Base-by-base conservation (phyloP, 768 basidiomycete genomes). In the Termitomyces sp. region DNA sequence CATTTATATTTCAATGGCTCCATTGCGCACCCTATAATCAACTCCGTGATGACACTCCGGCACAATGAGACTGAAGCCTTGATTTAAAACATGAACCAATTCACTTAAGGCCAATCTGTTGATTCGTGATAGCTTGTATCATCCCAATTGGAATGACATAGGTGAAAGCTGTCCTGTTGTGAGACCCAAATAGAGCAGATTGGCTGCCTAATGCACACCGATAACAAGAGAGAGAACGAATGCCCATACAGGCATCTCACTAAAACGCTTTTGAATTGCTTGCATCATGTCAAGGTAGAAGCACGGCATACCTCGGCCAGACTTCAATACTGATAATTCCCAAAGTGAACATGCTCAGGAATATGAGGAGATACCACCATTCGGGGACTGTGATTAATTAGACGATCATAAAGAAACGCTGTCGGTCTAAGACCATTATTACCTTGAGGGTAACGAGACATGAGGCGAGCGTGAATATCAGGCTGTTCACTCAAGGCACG, bases 381-480 rank as follows among this genome's bases (percentile, higher is more conserved):
- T 91, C 81, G 1, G 90, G 90, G 21, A 92, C 76, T 59, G 51
- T 4, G 3, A 22, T 17, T 21, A 5, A 22, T 17, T 21, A 57
- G 24, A 8, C n/a, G 10, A 24, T 12, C 14, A 32, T 28, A 1
- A 32, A 47, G n/a, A 17, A 38, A 50, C 7, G 35, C 6, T 26
- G 6, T 7, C 14, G 15, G 9, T 5, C 7, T 7, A 38, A 42
- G 10, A 15, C 24, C 35, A n/a, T 45, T 6, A 26, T 45, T 26
- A 58, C 60, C 60, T 64, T 87, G 87, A 2, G 74, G 77, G 66
- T 93, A 93, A 44, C 71, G 69, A 8, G 78, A 75, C 91, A 93
- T 93, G 43, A 93, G 74, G n/a, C 89, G 81, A 19, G 88, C 88
- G 60, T 93, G 91, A 58, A 93, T 82, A 70, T 93, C 91, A 1